Base-by-base conservation (phyloP, 768 basidiomycete genomes). In the Chalciporus piperatus region DNA sequence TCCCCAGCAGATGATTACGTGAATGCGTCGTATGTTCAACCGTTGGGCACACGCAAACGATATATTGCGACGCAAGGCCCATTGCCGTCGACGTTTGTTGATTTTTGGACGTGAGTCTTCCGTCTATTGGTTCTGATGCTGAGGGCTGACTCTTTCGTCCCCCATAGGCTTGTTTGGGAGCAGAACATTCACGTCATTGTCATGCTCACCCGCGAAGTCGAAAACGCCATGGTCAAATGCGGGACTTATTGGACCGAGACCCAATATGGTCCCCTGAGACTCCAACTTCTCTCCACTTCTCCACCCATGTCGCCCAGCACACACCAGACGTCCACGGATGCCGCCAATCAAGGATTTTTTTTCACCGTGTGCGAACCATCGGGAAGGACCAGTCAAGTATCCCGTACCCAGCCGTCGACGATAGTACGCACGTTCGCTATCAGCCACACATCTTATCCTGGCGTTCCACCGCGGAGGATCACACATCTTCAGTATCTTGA, bases 41-140 rank as follows among this genome's bases (percentile, higher is more conserved):
- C 95, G 3, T 71, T 92, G 17, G 86, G 87, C 3, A 95, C 95
- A 1, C 75, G 71, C 27, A 82, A 83, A 65, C 79, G 87, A 43
- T 98, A 96, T 63, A 97, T 98, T 51, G 96, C 95, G 4, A 97
- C 96, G 3, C 96, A 98, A 66, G 96, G 96, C 5, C 96, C 95
- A 5, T 72, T 98, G 9, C 87, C 87, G 10, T 82, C 89, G 23
- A 98, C 96, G 0, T 96, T 85, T 66, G 74, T 76, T 6, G 95
- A 98, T 66, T 98, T 98, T 63, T 98, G 95, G 95, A 90, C 87
- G 83, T 91, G 67, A 70, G 87, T 81, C 14, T 40, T 47, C n/a
- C 12, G 43, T 25, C 12, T 39, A 19, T 22, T 38, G 16, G 22
- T 25, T 16, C 17, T 7, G 33, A 38, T 19, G 43, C 16, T 20